Base-by-base conservation (phyloP, 768 basidiomycete species). In the Trametes villosa region DNA sequence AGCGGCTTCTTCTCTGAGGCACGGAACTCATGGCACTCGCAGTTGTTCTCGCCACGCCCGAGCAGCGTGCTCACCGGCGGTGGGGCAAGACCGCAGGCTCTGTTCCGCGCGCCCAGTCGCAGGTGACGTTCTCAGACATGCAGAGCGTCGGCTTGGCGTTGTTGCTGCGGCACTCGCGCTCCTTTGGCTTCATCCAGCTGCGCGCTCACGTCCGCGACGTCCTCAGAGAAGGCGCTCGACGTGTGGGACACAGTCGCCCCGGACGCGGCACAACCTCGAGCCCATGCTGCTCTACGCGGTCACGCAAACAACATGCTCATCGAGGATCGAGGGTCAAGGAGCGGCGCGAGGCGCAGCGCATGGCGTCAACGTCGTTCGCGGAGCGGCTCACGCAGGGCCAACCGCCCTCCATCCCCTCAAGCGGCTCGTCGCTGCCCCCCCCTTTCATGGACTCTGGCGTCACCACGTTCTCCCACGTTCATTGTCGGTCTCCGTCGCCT, bases 191-290 rank as follows among this genome's bases (percentile, higher is more conserved):
- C 70, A 86, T 79, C 72, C 89, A 89, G 75, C 84, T 24, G 87
- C 86, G 13, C 91, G 87, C 86, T 79, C 83, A 65, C 92, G 91
- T 70, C 89, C 71, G 76, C 94, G 38, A 88, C 91, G 1, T 81
- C 83, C n/a, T 91, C 91, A 3, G 92, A 92, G 53, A 94, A 92
- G 67, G 92, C 94, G 91, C 76, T 94, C 65, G 90, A 94, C 71
- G 94, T 94, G 92, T 92, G 94, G 92, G 93, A 76, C 64, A 91
- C 86, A 24, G n/a, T n/a, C n/a, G n/a, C n/a, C n/a, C n/a, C n/a
- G n/a, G n/a, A n/a, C n/a, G n/a, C n/a, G n/a, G n/a, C n/a, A n/a
- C n/a, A n/a, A n/a, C n/a, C n/a, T n/a, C n/a, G n/a, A n/a, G n/a
- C n/a, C n/a, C n/a, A n/a, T n/a, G n/a, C n/a, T n/a, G n/a, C n/a